Evolutionary conservation across 306 rosid genomes (phyloP).

Genomic region (Argentina anserina): DNA sequence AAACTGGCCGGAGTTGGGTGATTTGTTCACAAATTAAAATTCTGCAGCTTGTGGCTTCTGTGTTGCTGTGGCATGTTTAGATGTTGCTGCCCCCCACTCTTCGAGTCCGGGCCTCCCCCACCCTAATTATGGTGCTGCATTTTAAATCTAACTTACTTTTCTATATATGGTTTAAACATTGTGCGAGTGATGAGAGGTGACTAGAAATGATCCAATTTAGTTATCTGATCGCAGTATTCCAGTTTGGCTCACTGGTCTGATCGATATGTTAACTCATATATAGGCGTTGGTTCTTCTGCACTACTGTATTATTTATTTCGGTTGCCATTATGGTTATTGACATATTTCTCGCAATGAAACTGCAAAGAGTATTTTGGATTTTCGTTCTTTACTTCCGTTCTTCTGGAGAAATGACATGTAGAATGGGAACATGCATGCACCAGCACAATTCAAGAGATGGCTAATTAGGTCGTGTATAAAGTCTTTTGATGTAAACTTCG

Average conservation of each 20-base stretch:
- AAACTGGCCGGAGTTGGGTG: not conserved
- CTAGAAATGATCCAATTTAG: not conserved
- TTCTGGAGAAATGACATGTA: not conserved
- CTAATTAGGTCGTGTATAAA: too few species aligned
- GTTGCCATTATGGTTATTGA: not conserved
- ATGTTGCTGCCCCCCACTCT: constrained; percentile 72
- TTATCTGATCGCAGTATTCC: not conserved
- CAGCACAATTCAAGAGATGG: not conserved
- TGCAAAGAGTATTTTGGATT: not conserved
- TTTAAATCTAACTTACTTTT: not conserved
- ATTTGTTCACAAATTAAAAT: not conserved
- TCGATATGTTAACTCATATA: not conserved
- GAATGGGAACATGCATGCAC: not conserved
- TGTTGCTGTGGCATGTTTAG: constrained; percentile 70
- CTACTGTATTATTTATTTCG: not conserved
- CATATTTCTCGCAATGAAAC: not conserved
- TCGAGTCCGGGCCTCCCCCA: constrained; percentile 63
- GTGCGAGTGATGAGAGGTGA: not conserved
- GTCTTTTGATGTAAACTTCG: too few species aligned
- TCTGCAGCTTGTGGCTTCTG: constrained; percentile 65
- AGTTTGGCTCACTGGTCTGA: not conserved
- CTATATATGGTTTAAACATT: not conserved
- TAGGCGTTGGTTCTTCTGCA: constrained; percentile 18
- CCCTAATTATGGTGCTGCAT: constrained; percentile 21
- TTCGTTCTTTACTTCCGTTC: not conserved